Conservation (phyloP, 1,284 basidiomycete species). For the Heterobasidion occidentale region DNA sequence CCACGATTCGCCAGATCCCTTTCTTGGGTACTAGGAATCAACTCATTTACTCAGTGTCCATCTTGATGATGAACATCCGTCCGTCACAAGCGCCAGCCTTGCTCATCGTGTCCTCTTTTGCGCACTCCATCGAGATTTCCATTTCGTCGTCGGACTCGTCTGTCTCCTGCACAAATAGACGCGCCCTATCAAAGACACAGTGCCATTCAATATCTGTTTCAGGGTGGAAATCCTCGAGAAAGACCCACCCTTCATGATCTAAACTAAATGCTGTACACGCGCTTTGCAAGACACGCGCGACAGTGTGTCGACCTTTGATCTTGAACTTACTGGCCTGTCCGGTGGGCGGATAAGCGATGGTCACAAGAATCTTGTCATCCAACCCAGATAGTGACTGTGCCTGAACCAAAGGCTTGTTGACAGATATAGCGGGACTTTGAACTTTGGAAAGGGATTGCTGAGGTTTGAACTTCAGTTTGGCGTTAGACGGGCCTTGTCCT, state of each 20-base stretch:
- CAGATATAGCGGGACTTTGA: neutral
- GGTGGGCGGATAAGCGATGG: conserved; percentile 9
- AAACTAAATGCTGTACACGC: conserved; percentile 11
- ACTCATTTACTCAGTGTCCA: neutral
- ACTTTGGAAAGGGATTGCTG: neutral
- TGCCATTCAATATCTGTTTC: neutral
- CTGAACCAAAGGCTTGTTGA: neutral
- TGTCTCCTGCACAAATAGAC: conserved; percentile 1
- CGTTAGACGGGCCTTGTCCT: neutral
- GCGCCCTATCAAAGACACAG: conserved; percentile 3
- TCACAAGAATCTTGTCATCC: conserved; percentile 12
- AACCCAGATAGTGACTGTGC: neutral
- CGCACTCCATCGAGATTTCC: conserved; percentile 7
- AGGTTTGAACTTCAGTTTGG: neutral
- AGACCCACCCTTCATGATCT: conserved; percentile 5
- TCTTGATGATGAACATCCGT: conserved; percentile 6
- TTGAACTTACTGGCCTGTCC: conserved; percentile 13
- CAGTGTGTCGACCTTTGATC: conserved; percentile 11
- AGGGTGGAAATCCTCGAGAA: neutral
- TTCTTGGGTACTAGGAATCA: neutral
- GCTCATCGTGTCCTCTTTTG: conserved; percentile 6
- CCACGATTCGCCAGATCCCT: too few relatives aligned
- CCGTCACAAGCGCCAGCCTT: conserved; percentile 5
- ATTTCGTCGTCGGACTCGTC: conserved; percentile 7
- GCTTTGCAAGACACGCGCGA: conserved; percentile 9